Conservation (phyloP, 148 eudicot genomes). For the Silene latifolia region DNA sequence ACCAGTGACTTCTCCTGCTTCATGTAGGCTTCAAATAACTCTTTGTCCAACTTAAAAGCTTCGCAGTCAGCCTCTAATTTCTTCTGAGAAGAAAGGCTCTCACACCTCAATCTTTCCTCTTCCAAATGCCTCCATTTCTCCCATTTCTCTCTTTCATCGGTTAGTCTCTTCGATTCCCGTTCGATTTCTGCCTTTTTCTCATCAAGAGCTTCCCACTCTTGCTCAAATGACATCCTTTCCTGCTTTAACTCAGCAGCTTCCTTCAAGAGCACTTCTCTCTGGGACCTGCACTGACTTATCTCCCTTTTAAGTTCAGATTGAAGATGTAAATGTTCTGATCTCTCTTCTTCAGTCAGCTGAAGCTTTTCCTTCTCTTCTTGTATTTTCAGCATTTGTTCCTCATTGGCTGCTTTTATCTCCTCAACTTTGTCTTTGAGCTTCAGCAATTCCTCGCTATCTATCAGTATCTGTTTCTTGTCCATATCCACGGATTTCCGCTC, state of each 20-base stretch:
- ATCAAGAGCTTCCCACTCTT: slow-evolving; percentile 96
- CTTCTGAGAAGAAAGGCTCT: slow-evolving; percentile 50
- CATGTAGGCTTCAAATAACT: slow-evolving; percentile 72
- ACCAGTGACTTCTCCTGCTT: slow-evolving; percentile 67
- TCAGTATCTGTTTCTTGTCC: slow-evolving; percentile 59
- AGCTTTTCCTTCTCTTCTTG: slow-evolving; percentile 68
- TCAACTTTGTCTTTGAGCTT: slow-evolving; percentile 66
- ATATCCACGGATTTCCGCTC: slow-evolving; percentile 65
- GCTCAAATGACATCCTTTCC: slow-evolving; percentile 77
- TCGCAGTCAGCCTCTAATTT: slow-evolving; percentile 72
- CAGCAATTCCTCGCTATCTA: slow-evolving; percentile 52
- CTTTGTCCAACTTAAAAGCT: slow-evolving; percentile 69
- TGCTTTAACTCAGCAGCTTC: slow-evolving; percentile 75
- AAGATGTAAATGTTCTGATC: slow-evolving; percentile 61
- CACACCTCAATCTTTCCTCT: slow-evolving; percentile 65
- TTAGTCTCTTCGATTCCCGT: slow-evolving; percentile 51
- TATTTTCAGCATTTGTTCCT: slow-evolving; percentile 44
- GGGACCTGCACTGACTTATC: slow-evolving; percentile 60
- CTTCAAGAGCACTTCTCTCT: slow-evolving; percentile 62
- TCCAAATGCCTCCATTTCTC: slow-evolving; percentile 62
- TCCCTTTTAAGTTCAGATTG: slow-evolving; percentile 78
- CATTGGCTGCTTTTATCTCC: slow-evolving; percentile 46
- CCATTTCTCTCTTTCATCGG: slow-evolving; percentile 50
- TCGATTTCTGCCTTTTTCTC: slow-evolving; percentile 55
- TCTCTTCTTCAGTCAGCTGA: slow-evolving; percentile 80